Evolutionary conservation across 2,329 filamentous ascomycete species (phyloP).

Genomic region (Pezicula radicicola): DNA sequence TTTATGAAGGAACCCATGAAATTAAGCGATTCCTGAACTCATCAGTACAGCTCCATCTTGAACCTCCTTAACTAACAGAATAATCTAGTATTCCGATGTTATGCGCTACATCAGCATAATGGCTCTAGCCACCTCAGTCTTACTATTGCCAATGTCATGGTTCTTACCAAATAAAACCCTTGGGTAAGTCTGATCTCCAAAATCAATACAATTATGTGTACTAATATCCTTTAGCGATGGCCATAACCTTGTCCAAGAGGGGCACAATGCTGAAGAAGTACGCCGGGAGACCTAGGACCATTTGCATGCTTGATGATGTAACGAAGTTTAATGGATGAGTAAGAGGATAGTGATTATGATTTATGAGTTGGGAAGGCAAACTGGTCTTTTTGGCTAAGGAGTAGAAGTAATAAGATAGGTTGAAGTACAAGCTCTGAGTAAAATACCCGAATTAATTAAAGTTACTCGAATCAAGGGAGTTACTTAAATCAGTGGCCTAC

Average conservation of each 20-base stretch:
- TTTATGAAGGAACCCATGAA: too few relatives aligned
- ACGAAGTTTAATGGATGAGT: too few relatives aligned
- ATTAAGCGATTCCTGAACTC: background rate
- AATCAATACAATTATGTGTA: background rate
- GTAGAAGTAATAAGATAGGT: too few relatives aligned
- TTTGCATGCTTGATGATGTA: too few relatives aligned
- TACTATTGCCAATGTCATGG: background rate
- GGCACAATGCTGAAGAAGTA: background rate
- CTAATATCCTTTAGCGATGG: background rate
- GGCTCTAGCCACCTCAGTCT: background rate
- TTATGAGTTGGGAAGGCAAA: too few relatives aligned
- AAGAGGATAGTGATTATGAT: too few relatives aligned
- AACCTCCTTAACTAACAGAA: background rate
- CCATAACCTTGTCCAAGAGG: background rate
- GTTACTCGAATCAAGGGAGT: too few relatives aligned
- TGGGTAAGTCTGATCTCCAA: background rate
- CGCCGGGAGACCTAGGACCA: too few relatives aligned
- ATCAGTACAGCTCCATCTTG: background rate
- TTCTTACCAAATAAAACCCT: background rate
- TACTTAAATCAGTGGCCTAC: too few relatives aligned
- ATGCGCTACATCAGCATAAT: constrained; percentile 9
- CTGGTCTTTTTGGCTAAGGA: too few relatives aligned
- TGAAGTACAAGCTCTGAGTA: too few relatives aligned
- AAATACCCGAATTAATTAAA: too few relatives aligned
- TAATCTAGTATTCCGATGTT: constrained; percentile 9